A percentile compares a stretch with the other conserved stretches of the same genome.
Conservation (phyloP, 2,329 filamentous ascomycete species). For the Beauveria sp. region DNA sequence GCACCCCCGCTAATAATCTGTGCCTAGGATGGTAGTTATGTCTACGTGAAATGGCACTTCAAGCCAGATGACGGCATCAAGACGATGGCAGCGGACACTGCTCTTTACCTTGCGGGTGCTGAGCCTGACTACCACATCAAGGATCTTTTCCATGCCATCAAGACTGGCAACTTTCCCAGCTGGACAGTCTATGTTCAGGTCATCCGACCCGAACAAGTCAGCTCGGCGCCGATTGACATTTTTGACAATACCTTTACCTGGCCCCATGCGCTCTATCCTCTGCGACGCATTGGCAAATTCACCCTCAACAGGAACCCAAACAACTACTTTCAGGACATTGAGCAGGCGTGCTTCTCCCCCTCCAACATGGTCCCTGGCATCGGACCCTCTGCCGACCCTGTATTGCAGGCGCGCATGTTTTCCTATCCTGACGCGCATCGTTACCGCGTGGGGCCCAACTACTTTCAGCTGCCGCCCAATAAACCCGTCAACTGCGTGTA, state of each 20-base stretch:
- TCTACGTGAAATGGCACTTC: constrained; percentile 44
- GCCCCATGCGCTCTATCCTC: constrained; percentile 55
- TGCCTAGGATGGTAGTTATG: constrained; percentile 35
- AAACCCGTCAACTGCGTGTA: constrained; percentile 19
- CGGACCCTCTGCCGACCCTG: constrained; percentile 54
- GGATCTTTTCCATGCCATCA: constrained; percentile 17
- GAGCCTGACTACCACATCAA: constrained; percentile 44
- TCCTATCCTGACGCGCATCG: constrained; percentile 56
- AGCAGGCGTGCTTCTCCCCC: constrained; percentile 60
- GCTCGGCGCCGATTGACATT: constrained; percentile 52
- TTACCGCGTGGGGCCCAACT: constrained; percentile 49
- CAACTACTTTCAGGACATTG: constrained; percentile 62
- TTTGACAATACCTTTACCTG: constrained; percentile 66
- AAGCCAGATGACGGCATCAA: constrained; percentile 38
- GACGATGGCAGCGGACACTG: constrained; percentile 34
- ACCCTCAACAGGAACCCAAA: constrained; percentile 53
- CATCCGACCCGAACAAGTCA: constrained; percentile 52
- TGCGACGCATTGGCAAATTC: constrained; percentile 53
- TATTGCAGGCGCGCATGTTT: constrained; percentile 54
- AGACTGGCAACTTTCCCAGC: constrained; percentile 40
- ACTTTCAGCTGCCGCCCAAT: constrained; percentile 36
- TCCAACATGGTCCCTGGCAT: constrained; percentile 57
- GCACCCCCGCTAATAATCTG: neutral
- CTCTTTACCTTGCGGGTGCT: constrained; percentile 26
- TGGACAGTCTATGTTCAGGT: constrained; percentile 61